phyloP scores from a whole-genome alignment of 768 basidiomycete genomes.

The Tylopilus felleus region DNA sequence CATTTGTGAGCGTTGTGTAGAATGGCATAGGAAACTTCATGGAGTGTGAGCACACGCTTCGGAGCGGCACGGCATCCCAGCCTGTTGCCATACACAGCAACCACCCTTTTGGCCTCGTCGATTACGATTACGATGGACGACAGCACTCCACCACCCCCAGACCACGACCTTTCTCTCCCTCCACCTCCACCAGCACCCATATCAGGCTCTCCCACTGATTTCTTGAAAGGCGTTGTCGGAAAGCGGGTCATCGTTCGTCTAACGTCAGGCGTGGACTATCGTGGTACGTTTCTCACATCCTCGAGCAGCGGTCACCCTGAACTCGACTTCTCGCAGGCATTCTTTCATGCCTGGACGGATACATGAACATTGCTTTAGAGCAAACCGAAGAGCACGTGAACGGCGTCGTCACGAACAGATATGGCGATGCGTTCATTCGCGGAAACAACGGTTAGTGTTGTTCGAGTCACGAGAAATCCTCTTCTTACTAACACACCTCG shows the following conservation, averaged over 20 bases:
- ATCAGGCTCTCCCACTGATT: conserved; percentile 87
- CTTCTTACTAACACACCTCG: neutral
- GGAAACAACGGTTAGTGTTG: conserved; percentile 78
- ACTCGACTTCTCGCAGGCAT: conserved; percentile 53
- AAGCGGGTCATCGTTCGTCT: conserved; percentile 90
- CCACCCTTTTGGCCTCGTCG: neutral
- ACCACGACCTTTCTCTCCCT: conserved; percentile 24
- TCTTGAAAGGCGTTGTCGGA: conserved; percentile 94
- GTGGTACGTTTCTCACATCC: conserved; percentile 49
- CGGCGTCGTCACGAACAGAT: conserved; percentile 80
- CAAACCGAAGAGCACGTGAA: conserved; percentile 96
- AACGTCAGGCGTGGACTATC: conserved; percentile 90
- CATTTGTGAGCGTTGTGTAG: conserved; percentile 4
- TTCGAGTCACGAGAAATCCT: no score
- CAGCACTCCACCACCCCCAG: conserved; percentile 31
- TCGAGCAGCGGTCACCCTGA: neutral
- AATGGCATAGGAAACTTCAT: conserved; percentile 21
- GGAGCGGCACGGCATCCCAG: neutral
- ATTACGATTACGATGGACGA: conserved; percentile 23
- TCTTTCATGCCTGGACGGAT: conserved; percentile 93
- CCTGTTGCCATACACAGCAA: neutral
- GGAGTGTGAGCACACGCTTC: neutral
- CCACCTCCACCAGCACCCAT: conserved; percentile 42
- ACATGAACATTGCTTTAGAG: conserved; percentile 99
- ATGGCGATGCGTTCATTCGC: conserved; percentile 93